A percentile compares a stretch with the other conserved stretches of the same genome.
These are phyloP conservation scores for Lactuca saligna DNA, from an alignment of 129 eudicot species.

Conservation along the genomic window DNA sequence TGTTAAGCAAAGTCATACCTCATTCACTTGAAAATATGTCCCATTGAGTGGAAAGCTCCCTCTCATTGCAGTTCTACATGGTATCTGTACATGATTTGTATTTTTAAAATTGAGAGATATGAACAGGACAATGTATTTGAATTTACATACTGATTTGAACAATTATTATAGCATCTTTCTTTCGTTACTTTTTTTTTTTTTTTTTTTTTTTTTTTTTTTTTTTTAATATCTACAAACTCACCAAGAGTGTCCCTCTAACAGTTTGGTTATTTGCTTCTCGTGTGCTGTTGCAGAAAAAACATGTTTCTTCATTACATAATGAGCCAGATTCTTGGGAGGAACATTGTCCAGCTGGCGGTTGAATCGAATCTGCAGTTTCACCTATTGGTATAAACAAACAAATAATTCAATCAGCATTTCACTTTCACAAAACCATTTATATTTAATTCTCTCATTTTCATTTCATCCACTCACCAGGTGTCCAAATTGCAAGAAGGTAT, in stretches of 20 bases:
- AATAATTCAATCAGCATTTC: neutral
- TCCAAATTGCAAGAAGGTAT: constrained; percentile 95
- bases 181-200: too few relatives aligned
- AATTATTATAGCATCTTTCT: too few relatives aligned
- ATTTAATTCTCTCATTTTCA: neutral
- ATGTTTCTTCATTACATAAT: constrained; percentile 61
- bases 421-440: constrained; percentile 2
- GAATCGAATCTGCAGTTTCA: constrained; percentile 70
- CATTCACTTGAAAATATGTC: constrained; percentile 94
- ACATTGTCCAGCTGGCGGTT: constrained; percentile 70
- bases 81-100: constrained; percentile 54
- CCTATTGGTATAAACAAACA: constrained; percentile 40
- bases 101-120: constrained; percentile 7
- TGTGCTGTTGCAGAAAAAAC: constrained; percentile 70
- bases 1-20: constrained; percentile 47
- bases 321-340: constrained; percentile 58
- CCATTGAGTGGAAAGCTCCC: constrained; percentile 94
- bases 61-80: constrained; percentile 93
- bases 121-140: neutral
- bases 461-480: constrained; percentile 62
- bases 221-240: constrained; percentile 23
- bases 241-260: constrained; percentile 89
- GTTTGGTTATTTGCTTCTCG: constrained; percentile 69
- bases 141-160: too few relatives aligned
- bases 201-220: too few relatives aligned